phyloP scores from a whole-genome alignment of 2,329 filamentous ascomycete genomes.

The Venturia oleaginea region DNA sequence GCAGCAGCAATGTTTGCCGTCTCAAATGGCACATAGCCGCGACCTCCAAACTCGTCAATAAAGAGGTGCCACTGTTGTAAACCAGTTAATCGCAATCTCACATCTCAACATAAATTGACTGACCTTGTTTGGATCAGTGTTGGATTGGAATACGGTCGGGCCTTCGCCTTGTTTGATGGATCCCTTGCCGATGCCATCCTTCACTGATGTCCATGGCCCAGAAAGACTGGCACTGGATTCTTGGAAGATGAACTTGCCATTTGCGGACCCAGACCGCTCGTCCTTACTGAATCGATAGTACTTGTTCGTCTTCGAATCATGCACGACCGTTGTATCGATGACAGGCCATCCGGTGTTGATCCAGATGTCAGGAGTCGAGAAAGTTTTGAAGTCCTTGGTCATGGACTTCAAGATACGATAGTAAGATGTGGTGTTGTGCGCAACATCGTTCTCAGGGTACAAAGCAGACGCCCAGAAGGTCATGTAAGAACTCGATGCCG shows the following conservation, averaged over 20 bases:
- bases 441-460: background rate
- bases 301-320: background rate
- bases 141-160: background rate
- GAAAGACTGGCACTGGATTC: constrained; percentile 1
- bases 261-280: background rate
- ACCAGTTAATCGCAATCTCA: background rate
- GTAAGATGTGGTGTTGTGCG: background rate
- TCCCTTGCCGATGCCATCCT: constrained; percentile 10
- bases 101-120: background rate
- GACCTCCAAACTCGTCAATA: constrained; percentile 12
- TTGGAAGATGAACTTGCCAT: constrained; percentile 13
- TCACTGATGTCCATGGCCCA: constrained; percentile 2
- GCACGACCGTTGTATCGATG: constrained; percentile 8
- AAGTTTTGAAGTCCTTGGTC: constrained; percentile 11
- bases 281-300: constrained; percentile 13
- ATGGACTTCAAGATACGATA: constrained; percentile 6
- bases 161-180: constrained; percentile 4
- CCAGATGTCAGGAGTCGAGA: background rate
- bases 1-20: constrained; percentile 6
- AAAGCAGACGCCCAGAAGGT: constrained; percentile 6
- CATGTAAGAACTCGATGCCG: background rate
- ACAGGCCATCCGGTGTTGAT: constrained; percentile 1
- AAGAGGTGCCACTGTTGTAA: constrained; percentile 9
- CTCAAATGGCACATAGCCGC: constrained; percentile 11
- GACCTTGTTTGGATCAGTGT: constrained; percentile 6